Conservation (phyloP, 176 grass and related monocot species). For the Tillandsia leiboldiana region DNA sequence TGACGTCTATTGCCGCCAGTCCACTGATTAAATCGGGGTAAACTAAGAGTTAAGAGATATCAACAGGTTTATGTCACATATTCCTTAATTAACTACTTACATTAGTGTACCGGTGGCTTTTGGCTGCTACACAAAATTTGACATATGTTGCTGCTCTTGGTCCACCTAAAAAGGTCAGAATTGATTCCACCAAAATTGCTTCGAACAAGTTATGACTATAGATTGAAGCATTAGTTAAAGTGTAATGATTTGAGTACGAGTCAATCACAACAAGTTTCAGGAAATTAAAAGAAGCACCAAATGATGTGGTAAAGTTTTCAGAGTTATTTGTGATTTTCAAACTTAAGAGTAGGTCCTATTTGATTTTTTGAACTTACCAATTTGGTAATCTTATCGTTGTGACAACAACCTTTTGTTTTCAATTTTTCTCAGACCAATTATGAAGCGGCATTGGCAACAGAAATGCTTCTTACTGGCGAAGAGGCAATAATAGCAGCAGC, state of each 20-base stretch:
- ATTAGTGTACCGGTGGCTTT: not conserved
- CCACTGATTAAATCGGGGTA: not conserved
- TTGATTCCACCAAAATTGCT: not conserved
- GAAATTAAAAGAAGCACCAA: too few species aligned
- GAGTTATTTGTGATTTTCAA: too few species aligned
- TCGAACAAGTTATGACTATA: not conserved
- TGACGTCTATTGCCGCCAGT: not conserved
- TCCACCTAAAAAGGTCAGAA: not conserved
- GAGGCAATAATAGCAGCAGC: constrained; percentile 65
- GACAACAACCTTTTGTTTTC: not conserved
- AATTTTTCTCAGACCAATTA: constrained; percentile 23
- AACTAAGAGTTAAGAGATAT: too few species aligned
- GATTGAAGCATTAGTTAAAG: not conserved
- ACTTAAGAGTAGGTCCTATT: not conserved
- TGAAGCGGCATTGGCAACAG: constrained; percentile 29
- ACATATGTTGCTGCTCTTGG: not conserved
- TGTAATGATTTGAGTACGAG: too few species aligned
- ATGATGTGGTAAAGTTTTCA: too few species aligned
- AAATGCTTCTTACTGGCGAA: constrained; percentile 42
- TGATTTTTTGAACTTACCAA: not conserved
- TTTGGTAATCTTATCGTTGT: not conserved
- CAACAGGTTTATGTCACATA: too few species aligned
- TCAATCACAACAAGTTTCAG: too few species aligned
- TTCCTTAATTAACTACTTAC: too few species aligned
- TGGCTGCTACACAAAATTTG: not conserved